Evolutionary conservation across 306 rosid species (phyloP).

Genomic region (Myrica gale): DNA sequence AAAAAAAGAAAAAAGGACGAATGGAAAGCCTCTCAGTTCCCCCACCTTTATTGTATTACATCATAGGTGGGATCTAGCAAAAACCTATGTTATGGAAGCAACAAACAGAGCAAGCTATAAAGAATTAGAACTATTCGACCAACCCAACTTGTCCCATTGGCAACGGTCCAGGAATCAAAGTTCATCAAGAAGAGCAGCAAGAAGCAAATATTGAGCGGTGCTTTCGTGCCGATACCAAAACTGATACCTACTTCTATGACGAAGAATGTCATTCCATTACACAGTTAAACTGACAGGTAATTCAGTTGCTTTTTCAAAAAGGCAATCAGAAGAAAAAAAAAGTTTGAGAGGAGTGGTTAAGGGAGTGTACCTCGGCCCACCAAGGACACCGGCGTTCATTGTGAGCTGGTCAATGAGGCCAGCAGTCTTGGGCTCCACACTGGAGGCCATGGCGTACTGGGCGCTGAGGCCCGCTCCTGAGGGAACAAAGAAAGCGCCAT

Average conservation of each 20-base stretch:
- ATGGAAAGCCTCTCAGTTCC: too few species aligned
- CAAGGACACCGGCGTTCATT: slow-evolving; percentile 74
- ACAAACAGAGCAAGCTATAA: too few species aligned
- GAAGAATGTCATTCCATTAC: not conserved
- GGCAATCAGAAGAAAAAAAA: too few species aligned
- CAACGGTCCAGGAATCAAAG: not conserved
- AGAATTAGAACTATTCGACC: not conserved
- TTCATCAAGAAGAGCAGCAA: too few species aligned
- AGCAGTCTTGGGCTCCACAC: slow-evolving; percentile 74
- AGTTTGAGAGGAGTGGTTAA: not conserved
- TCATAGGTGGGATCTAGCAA: slow-evolving; percentile 10
- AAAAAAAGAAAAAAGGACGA: too few species aligned
- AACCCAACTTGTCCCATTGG: not conserved
- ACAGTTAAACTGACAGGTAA: slow-evolving; percentile 42
- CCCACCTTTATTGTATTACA: not conserved
- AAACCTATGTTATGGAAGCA: slow-evolving; percentile 31
- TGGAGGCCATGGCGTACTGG: slow-evolving; percentile 64
- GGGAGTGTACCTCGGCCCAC: slow-evolving; percentile 65
- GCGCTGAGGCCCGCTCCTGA: slow-evolving; percentile 57
- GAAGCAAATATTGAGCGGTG: too few species aligned
- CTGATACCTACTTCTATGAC: too few species aligned
- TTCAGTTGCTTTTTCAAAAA: slow-evolving; percentile 21
- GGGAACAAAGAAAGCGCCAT: slow-evolving; percentile 92
- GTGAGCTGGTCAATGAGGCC: slow-evolving; percentile 79
- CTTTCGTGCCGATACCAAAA: too few species aligned